Percentiles rank a stretch among this genome's conserved stretches.
Evolutionary conservation across 176 grass and related monocot species (phyloP).

Genomic region (Oropetium thomaeum): DNA sequence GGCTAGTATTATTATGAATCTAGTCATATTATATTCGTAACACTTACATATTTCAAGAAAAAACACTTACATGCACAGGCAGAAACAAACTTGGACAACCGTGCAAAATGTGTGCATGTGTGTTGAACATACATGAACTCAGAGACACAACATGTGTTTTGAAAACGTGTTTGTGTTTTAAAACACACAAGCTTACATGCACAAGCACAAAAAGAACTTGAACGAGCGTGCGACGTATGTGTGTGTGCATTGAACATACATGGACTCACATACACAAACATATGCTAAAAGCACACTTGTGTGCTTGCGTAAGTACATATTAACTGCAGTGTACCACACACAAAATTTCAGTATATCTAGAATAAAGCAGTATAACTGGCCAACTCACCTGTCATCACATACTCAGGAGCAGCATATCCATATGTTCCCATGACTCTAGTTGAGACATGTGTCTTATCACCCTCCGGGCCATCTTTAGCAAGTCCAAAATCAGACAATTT

Average conservation of each 20-base stretch:
- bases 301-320: neutral
- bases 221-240: neutral
- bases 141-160: too few relatives aligned
- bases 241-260: neutral
- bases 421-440: slow-evolving; percentile 99
- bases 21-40: too few relatives aligned
- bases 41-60: too few relatives aligned
- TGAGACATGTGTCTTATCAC: slow-evolving; percentile 98
- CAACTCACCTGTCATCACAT: slow-evolving; percentile 94
- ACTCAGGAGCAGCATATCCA: slow-evolving; percentile 94
- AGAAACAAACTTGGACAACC: too few relatives aligned
- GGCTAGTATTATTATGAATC: too few relatives aligned
- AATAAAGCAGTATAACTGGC: slow-evolving; percentile 27
- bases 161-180: neutral
- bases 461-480: slow-evolving; percentile 98
- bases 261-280: neutral
- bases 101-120: too few relatives aligned
- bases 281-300: neutral
- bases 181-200: neutral
- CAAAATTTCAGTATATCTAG: neutral
- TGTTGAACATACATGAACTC: too few relatives aligned
- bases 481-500: slow-evolving; percentile 99
- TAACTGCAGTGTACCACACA: slow-evolving; percentile 13
- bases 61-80: too few relatives aligned
- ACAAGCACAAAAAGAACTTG: neutral